Evolutionary conservation across 78 protist species (phyloP).

Genomic region (Corallochytrium limacisporum): DNA sequence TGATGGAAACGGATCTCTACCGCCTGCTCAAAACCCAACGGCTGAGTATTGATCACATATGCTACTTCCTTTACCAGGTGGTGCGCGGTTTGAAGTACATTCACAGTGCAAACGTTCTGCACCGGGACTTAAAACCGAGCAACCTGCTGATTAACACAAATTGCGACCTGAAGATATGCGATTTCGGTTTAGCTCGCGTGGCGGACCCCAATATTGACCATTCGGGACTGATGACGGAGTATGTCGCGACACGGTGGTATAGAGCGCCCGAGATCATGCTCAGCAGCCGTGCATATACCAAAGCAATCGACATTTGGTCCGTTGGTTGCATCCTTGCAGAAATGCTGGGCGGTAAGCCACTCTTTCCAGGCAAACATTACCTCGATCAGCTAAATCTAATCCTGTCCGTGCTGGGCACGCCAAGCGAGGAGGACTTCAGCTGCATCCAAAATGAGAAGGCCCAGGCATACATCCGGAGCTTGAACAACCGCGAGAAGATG

Average conservation of each 20-base stretch:
- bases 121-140: conserved; percentile 78
- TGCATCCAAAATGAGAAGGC: conserved; percentile 2
- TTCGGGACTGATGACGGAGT: conserved; percentile 46
- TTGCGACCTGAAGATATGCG: conserved; percentile 73
- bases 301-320: conserved; percentile 18
- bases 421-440: background rate
- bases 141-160: conserved; percentile 86
- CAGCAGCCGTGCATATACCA: background rate
- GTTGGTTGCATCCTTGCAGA: conserved; percentile 28
- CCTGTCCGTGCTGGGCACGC: conserved; percentile 1
- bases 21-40: conserved; percentile 76
- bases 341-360: conserved; percentile 18
- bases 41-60: conserved; percentile 86
- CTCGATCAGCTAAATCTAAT: conserved; percentile 33
- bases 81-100: conserved; percentile 78
- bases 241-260: conserved; percentile 94
- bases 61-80: conserved; percentile 87
- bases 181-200: conserved; percentile 56
- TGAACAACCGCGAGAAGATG: background rate
- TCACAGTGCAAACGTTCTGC: conserved; percentile 86
- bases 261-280: conserved; percentile 85
- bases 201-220: conserved; percentile 17
- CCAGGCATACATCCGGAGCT: background rate
- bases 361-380: conserved; percentile 60
- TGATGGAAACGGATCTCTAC: conserved; percentile 92